A percentile compares a stretch with the other conserved stretches of the same genome.
These are phyloP conservation scores for Akanthomyces lecanii DNA, from an alignment of 2,329 filamentous ascomycete genomes.

Conservation along the genomic window DNA sequence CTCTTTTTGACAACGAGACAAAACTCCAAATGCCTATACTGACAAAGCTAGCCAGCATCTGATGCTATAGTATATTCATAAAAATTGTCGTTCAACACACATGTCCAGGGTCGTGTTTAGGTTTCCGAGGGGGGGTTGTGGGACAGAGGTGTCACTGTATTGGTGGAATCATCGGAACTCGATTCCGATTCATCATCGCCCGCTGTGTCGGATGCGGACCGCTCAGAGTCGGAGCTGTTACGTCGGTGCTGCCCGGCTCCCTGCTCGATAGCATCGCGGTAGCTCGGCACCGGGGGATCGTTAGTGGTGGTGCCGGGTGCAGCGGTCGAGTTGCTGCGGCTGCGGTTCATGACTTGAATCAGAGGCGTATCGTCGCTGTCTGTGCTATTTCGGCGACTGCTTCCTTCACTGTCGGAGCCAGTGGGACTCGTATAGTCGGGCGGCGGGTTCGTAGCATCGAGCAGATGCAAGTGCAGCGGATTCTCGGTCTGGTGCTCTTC, in stretches of 20 bases:
- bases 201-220: not conserved
- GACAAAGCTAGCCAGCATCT: not conserved
- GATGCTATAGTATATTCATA: slow-evolving; percentile 15
- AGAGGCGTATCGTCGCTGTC: slow-evolving; percentile 55
- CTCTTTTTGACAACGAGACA: not conserved
- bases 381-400: slow-evolving; percentile 52
- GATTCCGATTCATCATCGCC: slow-evolving; percentile 2
- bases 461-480: slow-evolving; percentile 38
- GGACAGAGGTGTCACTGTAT: slow-evolving; percentile 12
- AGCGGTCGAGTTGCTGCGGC: slow-evolving; percentile 46
- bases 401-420: slow-evolving; percentile 44
- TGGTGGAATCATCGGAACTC: slow-evolving; percentile 12
- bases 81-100: slow-evolving; percentile 9
- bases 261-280: slow-evolving; percentile 67
- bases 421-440: slow-evolving; percentile 67
- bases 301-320: slow-evolving; percentile 21
- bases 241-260: slow-evolving; percentile 29
- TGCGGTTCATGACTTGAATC: slow-evolving; percentile 48
- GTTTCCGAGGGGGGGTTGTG: not conserved
- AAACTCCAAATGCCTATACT: not conserved
- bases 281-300: slow-evolving; percentile 72
- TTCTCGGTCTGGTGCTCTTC: slow-evolving; percentile 31
- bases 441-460: slow-evolving; percentile 59
- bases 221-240: slow-evolving; percentile 10
- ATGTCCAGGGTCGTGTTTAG: not conserved